Conservation (phyloP, 805 yeast genomes). For the Metschnikowia reukaufii region DNA sequence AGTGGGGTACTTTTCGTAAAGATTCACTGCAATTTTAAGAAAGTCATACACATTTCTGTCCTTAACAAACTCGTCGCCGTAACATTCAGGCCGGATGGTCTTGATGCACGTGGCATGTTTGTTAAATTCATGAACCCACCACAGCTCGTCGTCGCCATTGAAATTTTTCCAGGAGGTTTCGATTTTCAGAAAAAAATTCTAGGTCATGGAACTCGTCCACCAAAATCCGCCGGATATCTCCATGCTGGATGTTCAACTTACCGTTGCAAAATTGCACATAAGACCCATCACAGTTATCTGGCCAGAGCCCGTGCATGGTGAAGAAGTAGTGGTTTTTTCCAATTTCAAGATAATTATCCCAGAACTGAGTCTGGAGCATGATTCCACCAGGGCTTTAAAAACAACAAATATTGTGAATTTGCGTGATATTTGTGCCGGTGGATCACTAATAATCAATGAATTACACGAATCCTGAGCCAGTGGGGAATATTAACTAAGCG, state of each 20-base stretch:
- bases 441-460: no score
- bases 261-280: conserved; percentile 38
- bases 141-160: conserved; percentile 32
- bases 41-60: conserved; percentile 30
- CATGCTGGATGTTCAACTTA: conserved; percentile 23
- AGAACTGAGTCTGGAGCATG: conserved; percentile 42
- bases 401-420: no score
- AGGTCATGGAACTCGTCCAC: conserved; percentile 27
- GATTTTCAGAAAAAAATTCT: conserved; percentile 17
- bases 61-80: conserved; percentile 22
- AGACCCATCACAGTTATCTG: conserved; percentile 41
- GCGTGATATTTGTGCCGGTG: no score
- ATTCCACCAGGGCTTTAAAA: conserved; percentile 42
- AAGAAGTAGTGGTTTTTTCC: conserved; percentile 37
- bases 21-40: conserved; percentile 30
- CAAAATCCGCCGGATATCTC: conserved; percentile 27
- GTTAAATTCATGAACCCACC: conserved; percentile 46
- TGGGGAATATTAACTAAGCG: no score
- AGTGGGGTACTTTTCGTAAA: conserved; percentile 37
- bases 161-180: conserved; percentile 26
- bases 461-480: no score
- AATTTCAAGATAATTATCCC: conserved; percentile 36
- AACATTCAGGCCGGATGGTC: conserved; percentile 38
- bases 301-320: conserved; percentile 47
- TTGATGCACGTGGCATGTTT: conserved; percentile 46